Base-by-base conservation (phyloP, 495 filamentous ascomycete genomes). In the Neurospora sp. region DNA sequence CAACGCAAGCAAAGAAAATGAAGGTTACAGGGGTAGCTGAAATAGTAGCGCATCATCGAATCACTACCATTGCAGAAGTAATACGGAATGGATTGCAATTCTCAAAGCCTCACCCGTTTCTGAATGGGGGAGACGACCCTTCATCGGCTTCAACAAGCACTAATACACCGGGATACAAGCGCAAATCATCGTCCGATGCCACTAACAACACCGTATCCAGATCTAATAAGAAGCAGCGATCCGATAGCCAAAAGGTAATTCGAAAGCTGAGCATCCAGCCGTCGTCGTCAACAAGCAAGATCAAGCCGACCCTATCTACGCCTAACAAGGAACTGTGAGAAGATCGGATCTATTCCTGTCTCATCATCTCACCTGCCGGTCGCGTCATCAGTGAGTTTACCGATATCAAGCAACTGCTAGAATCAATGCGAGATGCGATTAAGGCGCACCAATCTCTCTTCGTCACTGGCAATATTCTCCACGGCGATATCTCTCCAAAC, bases 401-500 rank as follows among this genome's bases (percentile, higher is more conserved):
- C 18, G 7, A 10, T 20, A 10, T 20, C n/a, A 48, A 48, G 44
- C 44, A 48, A 48, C 44, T 48, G 1, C 44, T 48, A 0, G 44
- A 48, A 48, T 20, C 44, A 7, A 48, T 48, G 44, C 41, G 69
- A 14, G 69, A 71, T 48, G 69, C 27, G 4, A 48, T 71, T 41
- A 71, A 71, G 53, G 79, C 68, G 70, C 76, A 82, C 73, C 76
- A 68, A 74, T 82, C 76, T 69, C 81, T 84, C 39, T 79, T 16
- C 68, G 39, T 73, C 22, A 73, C 74, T 40, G 78, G 80, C 70
- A 79, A 79, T 27, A 83, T 84, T 40, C 82, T 84, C 61, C 78
- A 84, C 74, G 74, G 79, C 27, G 80, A 84, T 72, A 81, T 83
- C 37, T 84, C 31, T 31, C 31, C 31, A 31, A 82, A 83, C 72